Base-by-base conservation (phyloP, 1,284 basidiomycete species). In the Dichomitus squalens region DNA sequence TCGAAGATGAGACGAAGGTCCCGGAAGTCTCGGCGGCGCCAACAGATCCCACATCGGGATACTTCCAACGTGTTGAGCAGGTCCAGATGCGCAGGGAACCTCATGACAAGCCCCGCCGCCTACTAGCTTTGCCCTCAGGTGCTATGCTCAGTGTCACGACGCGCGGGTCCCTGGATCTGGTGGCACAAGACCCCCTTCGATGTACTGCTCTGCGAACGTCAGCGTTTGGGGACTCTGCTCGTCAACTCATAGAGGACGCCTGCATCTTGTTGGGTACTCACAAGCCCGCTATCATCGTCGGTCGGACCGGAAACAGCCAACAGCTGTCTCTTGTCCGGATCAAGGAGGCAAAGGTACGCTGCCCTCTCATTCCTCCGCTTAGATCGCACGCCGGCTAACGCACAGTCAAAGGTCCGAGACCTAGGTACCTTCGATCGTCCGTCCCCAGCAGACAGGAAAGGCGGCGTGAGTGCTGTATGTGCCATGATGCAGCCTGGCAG, bases 401-500 rank as follows among this genome's bases (percentile, higher is more conserved):
- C 29, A 11, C 36, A 8, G 12, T 33, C 34, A 14, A 51, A 67
- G 66, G 49, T 53, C 33, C 44, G 25, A 23, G 60, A 61, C 7
- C 25, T 64, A 7, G 52, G 55, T 25, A 36, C 59, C 34, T 67
- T 75, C 21, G 53, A 58, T 39, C 68, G 76, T 34, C 72, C 74
- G 16, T 66, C 66, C 64, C 71, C 70, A 52, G 54, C 47, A 11
- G 60, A 51, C 11, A 76, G 72, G 64, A 76, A 69, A 59, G 64
- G 68, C 12, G 80, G 80, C 6, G 71, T 77, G 29, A 79, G 78
- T 52, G 75, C 76, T 9, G 64, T 82, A 4, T 67, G 75, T 12
- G 41, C 76, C 9, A 68, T 79, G 70, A 65, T 70, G 60, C 74
- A 74, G 27, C 72, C 76, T 7, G 64, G 69, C 23, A 70, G 70